Base-by-base conservation (phyloP, 2,329 filamentous ascomycete species). In the Arthrinium phaeospermum region DNA sequence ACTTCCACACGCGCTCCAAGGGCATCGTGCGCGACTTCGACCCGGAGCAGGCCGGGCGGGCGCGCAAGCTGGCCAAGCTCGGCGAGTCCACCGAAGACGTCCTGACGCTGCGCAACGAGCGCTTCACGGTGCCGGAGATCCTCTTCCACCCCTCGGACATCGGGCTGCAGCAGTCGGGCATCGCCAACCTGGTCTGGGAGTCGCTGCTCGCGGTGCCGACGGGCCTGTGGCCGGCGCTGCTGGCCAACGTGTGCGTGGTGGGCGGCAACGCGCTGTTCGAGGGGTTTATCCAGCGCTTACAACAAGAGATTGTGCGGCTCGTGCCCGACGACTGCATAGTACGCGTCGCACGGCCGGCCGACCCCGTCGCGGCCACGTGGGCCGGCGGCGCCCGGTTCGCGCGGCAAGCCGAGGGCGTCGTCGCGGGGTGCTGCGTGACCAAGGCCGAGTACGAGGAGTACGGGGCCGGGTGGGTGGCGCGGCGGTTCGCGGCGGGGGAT, bases 401-500 rank as follows among this genome's bases (percentile, higher is more conserved):
- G 0, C 89, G 85, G 69, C 91, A 95, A 77, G 86, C 87, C 57
- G 87, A 93, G 27, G 7, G 19, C 12, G 37, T 51, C 51, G 85
- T 97, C 70, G 88, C 91, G 73, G 87, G 88, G 68, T 82, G 95
- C 16, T 88, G 91, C 1, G 93, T 98, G n/a, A 96, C 94, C 0
- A 94, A 93, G 80, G 89, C 93, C 74, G 94, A 99, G 79, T 99
- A 99, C 81, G 91, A 96, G 70, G 96, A 99, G 81, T 84, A 95
- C 79, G 96, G 96, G 12, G 90, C 89, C 71, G 85, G 84, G 1
- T 96, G 94, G 93, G 87, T 93, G 34, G 90, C 90, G 41, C 91
- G 90, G 77, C 94, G 90, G 79, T 96, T 97, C 80, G 85, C 85
- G 0, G 76, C 79, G 12, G 84, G 85, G 34, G 5, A 6, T n/a